Percentiles rank a stretch among this genome's conserved stretches.
These are phyloP conservation scores for Kwoniella sp. DNA, from an alignment of 768 basidiomycete genomes.

Conservation along the genomic window DNA sequence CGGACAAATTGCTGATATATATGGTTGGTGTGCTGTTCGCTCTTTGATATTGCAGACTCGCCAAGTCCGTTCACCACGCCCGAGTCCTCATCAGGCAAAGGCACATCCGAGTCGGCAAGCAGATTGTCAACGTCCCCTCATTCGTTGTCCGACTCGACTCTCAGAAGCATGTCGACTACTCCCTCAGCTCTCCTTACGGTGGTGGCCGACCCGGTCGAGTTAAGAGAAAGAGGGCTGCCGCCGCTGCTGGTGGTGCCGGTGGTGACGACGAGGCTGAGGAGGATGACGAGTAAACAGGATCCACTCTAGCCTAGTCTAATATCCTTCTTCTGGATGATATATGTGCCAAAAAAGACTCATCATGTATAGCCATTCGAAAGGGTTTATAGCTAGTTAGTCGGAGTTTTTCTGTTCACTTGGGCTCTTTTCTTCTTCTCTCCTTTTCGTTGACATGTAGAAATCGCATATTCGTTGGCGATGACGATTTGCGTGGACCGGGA, in stretches of 20 bases:
- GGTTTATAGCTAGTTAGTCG: too few species aligned
- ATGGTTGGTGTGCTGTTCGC: too few species aligned
- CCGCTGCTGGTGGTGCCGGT: conserved; percentile 86
- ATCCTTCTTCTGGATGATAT: background rate
- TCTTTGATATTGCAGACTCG: conserved; percentile 62
- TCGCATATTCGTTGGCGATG: conserved; percentile 1
- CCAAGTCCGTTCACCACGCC: conserved; percentile 98
- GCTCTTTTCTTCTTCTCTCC: conserved; percentile 1
- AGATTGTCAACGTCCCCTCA: conserved; percentile 97
- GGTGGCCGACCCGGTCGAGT: conserved; percentile 85
- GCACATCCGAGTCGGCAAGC: conserved; percentile 99
- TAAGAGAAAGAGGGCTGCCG: conserved; percentile 96
- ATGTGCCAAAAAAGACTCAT: background rate
- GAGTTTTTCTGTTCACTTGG: background rate
- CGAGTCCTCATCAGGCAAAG: conserved; percentile 96
- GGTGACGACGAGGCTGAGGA: conserved; percentile 90
- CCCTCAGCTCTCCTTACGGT: conserved; percentile 92
- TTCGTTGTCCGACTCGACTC: conserved; percentile 99
- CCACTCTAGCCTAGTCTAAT: background rate
- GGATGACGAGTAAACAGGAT: conserved; percentile 62
- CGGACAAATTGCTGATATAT: too few species aligned
- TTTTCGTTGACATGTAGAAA: conserved; percentile 8
- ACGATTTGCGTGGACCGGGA: conserved; percentile 16
- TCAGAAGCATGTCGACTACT: conserved; percentile 99
- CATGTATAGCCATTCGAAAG: too few species aligned